Conservation (phyloP, 495 filamentous ascomycete genomes). For the Penicillium manginii region DNA sequence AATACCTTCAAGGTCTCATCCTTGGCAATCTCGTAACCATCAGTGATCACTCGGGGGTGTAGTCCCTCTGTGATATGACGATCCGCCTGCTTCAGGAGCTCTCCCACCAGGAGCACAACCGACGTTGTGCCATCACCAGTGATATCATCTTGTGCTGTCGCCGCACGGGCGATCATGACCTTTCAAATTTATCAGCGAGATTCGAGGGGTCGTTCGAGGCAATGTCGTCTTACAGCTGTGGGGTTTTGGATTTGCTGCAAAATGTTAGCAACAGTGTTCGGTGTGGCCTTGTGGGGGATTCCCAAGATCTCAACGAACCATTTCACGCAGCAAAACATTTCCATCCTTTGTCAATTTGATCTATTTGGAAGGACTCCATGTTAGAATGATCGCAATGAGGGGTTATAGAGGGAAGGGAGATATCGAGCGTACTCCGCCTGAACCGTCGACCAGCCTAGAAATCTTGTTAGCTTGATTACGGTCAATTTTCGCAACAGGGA, state of each 20-base stretch:
- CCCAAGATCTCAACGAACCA: slow-evolving; percentile 61
- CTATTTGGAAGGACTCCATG: slow-evolving; percentile 43
- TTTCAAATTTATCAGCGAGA: slow-evolving; percentile 39
- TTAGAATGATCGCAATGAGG: slow-evolving; percentile 17
- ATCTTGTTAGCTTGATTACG: slow-evolving; percentile 35
- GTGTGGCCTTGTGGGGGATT: background rate
- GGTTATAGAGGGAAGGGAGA: slow-evolving; percentile 17
- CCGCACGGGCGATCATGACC: slow-evolving; percentile 97
- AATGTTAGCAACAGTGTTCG: slow-evolving; percentile 37
- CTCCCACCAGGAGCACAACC: slow-evolving; percentile 92
- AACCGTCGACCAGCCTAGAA: slow-evolving; percentile 87
- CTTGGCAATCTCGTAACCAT: slow-evolving; percentile 97
- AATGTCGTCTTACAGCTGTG: slow-evolving; percentile 66
- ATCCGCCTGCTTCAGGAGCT: slow-evolving; percentile 96
- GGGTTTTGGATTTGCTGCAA: slow-evolving; percentile 78
- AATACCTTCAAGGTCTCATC: slow-evolving; percentile 81
- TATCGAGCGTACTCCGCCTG: slow-evolving; percentile 73
- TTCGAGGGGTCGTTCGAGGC: slow-evolving; percentile 13
- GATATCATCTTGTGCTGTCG: slow-evolving; percentile 98
- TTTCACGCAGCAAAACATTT: slow-evolving; percentile 92
- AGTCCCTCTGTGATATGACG: slow-evolving; percentile 92
- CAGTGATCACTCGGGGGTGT: slow-evolving; percentile 94
- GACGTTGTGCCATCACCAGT: slow-evolving; percentile 97
- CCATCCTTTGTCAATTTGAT: slow-evolving; percentile 99
- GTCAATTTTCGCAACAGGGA: background rate